These are phyloP conservation scores for Aurantiochytrium sp. DNA, from an alignment of 108 stramenopile species.

Conservation along the genomic window DNA sequence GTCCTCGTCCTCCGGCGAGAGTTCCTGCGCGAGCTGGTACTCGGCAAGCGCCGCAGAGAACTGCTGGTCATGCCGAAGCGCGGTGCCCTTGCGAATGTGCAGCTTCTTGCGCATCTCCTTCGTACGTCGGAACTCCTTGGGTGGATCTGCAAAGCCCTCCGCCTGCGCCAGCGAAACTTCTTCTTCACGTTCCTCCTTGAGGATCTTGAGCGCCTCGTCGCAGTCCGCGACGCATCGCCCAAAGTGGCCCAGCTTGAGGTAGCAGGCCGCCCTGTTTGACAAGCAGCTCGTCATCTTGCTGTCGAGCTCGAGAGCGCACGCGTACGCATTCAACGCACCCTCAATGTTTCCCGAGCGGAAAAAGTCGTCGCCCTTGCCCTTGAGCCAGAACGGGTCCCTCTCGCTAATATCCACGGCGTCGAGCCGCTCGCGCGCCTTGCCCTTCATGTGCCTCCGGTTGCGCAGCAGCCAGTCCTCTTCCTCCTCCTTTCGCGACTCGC, in stretches of 20 bases:
- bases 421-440: neutral
- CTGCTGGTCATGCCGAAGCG: neutral
- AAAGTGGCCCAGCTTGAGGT: constrained; percentile 34
- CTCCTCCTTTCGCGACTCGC: constrained; percentile 52
- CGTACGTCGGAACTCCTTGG: neutral
- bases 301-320: constrained; percentile 13
- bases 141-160: constrained; percentile 31
- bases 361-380: constrained; percentile 59
- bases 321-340: constrained; percentile 15
- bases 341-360: constrained; percentile 30
- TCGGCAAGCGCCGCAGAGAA: constrained; percentile 31
- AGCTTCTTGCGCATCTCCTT: constrained; percentile 26
- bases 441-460: constrained; percentile 48
- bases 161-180: constrained; percentile 36
- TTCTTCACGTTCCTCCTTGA: constrained; percentile 42
- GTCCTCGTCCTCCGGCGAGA: neutral
- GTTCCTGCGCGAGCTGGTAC: constrained; percentile 22
- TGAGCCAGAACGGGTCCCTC: constrained; percentile 55
- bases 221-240: constrained; percentile 22
- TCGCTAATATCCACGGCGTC: constrained; percentile 45
- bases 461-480: constrained; percentile 59
- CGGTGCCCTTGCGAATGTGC: constrained; percentile 22
- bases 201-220: constrained; percentile 32
- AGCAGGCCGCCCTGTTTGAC: constrained; percentile 52
- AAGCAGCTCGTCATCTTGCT: neutral